Conservation (phyloP, 805 yeast species). For the Saccharomycopsis javanensis region DNA sequence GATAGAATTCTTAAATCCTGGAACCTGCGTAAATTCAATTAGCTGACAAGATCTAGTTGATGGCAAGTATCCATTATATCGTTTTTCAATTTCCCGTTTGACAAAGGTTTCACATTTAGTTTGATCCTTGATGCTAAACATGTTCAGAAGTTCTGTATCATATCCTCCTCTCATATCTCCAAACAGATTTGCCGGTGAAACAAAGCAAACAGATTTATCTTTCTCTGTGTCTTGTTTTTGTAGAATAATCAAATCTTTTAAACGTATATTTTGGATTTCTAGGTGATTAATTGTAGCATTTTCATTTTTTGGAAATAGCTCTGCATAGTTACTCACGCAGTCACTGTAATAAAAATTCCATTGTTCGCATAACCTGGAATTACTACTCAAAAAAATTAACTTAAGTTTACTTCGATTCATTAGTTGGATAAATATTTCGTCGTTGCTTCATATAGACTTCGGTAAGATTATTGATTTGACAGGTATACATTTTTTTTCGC, state of each 20-base stretch:
- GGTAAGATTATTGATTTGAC: background rate
- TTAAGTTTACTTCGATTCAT: background rate
- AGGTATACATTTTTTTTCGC: background rate
- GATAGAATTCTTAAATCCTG: background rate
- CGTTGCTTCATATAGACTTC: background rate
- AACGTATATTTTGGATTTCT: background rate
- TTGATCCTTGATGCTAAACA: constrained; percentile 4
- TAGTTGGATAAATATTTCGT: background rate
- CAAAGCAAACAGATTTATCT: constrained; percentile 7
- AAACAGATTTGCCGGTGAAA: constrained; percentile 17
- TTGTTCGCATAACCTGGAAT: background rate
- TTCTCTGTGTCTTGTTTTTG: background rate
- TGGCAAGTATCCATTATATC: constrained; percentile 13
- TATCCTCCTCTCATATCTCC: constrained; percentile 17
- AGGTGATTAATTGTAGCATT: background rate
- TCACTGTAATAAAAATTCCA: background rate
- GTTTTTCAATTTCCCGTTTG: constrained; percentile 1
- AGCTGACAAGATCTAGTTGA: background rate
- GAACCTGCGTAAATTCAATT: background rate
- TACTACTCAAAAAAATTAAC: background rate
- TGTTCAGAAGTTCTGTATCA: constrained; percentile 8
- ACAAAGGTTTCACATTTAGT: background rate
- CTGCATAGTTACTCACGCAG: background rate
- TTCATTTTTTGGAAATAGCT: background rate
- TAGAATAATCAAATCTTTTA: background rate